phyloP scores from a whole-genome alignment of 2,329 filamentous ascomycete species.

The Aureobasidium sp. region DNA sequence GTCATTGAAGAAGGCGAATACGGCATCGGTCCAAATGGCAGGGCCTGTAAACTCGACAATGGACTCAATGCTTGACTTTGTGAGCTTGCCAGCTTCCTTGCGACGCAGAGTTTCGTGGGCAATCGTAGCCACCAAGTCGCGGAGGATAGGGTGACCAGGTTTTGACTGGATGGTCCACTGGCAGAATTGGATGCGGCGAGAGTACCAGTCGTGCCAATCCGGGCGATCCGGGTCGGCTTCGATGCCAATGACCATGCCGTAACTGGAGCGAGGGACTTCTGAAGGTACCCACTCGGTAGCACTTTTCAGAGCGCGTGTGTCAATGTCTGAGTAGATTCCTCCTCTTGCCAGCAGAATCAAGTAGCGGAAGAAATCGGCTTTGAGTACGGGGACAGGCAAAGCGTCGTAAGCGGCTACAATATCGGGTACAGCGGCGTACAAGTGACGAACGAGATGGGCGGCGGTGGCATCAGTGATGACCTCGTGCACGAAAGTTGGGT shows the following conservation, averaged over 20 bases:
- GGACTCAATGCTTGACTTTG: conserved; percentile 47
- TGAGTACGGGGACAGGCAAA: conserved; percentile 44
- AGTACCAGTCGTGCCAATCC: conserved; percentile 96
- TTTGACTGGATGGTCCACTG: conserved; percentile 99
- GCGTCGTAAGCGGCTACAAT: conserved; percentile 42
- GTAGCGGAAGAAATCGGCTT: conserved; percentile 60
- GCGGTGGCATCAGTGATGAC: conserved; percentile 90
- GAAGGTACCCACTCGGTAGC: conserved; percentile 81
- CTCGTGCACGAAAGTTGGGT: conserved; percentile 91
- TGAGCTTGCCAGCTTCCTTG: conserved; percentile 60
- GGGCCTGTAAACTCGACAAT: conserved; percentile 94
- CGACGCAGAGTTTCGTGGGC: conserved; percentile 70
- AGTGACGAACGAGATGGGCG: conserved; percentile 68
- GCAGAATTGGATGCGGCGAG: conserved; percentile 91
- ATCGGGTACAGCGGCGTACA: conserved; percentile 63
- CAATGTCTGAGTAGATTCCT: conserved; percentile 74
- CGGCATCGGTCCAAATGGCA: conserved; percentile 83
- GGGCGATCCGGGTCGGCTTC: conserved; percentile 89
- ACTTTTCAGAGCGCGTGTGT: conserved; percentile 76
- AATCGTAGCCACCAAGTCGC: conserved; percentile 79
- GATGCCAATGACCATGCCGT: conserved; percentile 88
- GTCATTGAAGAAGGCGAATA: conserved; percentile 95
- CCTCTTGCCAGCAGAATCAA: conserved; percentile 66
- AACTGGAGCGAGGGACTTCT: conserved; percentile 63
- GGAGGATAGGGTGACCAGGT: conserved; percentile 82